These are phyloP conservation scores for Mycena belliarum DNA, from an alignment of 768 basidiomycete genomes.

Conservation along the genomic window DNA sequence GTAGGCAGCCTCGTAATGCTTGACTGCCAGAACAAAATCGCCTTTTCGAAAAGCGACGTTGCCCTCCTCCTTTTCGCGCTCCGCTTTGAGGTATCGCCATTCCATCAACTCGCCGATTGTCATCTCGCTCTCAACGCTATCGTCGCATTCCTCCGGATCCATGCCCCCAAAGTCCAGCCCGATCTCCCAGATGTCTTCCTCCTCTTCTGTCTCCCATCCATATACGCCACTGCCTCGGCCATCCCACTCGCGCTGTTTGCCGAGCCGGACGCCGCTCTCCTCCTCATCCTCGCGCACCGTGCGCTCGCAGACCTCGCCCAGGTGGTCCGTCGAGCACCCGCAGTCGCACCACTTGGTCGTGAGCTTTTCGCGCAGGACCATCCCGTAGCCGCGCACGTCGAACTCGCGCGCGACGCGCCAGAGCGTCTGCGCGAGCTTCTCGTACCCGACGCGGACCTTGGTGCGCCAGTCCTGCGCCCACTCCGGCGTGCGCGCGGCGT, in stretches of 20 bases:
- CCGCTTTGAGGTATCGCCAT: conserved; percentile 69
- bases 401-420: conserved; percentile 75
- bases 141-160: conserved; percentile 52
- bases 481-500: conserved; percentile 39
- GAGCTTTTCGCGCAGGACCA: conserved; percentile 68
- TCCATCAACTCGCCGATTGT: conserved; percentile 77
- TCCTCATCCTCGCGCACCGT: conserved; percentile 73
- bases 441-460: conserved; percentile 66
- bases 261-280: conserved; percentile 54
- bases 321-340: conserved; percentile 77
- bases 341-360: conserved; percentile 80
- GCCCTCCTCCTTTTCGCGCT: conserved; percentile 71
- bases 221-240: conserved; percentile 70
- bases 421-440: conserved; percentile 60
- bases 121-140: conserved; percentile 51
- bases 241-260: conserved; percentile 78
- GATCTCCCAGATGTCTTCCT: conserved; percentile 77
- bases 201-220: conserved; percentile 75
- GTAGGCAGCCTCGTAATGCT: conserved; percentile 60
- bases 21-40: conserved; percentile 54
- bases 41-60: conserved; percentile 69
- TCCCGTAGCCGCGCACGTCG: conserved; percentile 71
- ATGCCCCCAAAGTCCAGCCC: conserved; percentile 64
- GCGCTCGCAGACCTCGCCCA: conserved; percentile 75
- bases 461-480: conserved; percentile 60